Evolutionary conservation across 2,329 filamentous ascomycete species (phyloP).

Genomic region (Penicillium vulpinum): DNA sequence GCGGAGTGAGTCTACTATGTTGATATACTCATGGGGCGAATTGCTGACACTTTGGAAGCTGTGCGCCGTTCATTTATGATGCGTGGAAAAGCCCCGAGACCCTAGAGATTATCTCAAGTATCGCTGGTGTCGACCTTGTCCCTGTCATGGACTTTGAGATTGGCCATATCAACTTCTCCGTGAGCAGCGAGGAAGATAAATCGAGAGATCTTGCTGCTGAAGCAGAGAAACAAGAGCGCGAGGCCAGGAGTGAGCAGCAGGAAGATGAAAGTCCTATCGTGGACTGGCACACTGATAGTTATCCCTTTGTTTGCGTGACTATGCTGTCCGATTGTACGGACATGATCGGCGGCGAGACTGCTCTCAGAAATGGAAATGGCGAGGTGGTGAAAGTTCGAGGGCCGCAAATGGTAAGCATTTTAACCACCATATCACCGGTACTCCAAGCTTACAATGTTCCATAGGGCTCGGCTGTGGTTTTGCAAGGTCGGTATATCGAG

Average conservation of each 20-base stretch:
- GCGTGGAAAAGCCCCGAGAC: constrained; percentile 59
- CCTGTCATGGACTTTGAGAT: constrained; percentile 58
- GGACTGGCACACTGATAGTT: constrained; percentile 65
- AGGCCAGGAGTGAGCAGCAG: constrained; percentile 27
- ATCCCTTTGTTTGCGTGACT: constrained; percentile 68
- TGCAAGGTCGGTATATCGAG: constrained; percentile 67
- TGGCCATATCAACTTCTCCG: constrained; percentile 56
- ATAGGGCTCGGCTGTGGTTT: constrained; percentile 52
- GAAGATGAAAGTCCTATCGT: constrained; percentile 58
- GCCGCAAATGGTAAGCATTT: constrained; percentile 55
- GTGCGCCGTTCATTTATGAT: constrained; percentile 65
- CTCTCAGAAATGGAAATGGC: constrained; percentile 55
- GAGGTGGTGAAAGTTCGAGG: constrained; percentile 60
- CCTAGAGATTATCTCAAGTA: constrained; percentile 50
- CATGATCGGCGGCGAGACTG: constrained; percentile 67
- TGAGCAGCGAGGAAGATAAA: constrained; percentile 41
- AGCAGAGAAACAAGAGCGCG: constrained; percentile 32
- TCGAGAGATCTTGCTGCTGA: constrained; percentile 27
- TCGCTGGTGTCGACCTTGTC: constrained; percentile 58
- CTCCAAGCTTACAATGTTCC: neutral
- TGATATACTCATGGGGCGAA: too few species aligned
- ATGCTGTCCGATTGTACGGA: constrained; percentile 64
- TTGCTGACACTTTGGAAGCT: too few species aligned
- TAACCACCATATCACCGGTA: neutral
- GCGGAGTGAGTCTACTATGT: too few species aligned